phyloP scores from a whole-genome alignment of 2,329 filamentous ascomycete species.

The Zasmidium angulare region DNA sequence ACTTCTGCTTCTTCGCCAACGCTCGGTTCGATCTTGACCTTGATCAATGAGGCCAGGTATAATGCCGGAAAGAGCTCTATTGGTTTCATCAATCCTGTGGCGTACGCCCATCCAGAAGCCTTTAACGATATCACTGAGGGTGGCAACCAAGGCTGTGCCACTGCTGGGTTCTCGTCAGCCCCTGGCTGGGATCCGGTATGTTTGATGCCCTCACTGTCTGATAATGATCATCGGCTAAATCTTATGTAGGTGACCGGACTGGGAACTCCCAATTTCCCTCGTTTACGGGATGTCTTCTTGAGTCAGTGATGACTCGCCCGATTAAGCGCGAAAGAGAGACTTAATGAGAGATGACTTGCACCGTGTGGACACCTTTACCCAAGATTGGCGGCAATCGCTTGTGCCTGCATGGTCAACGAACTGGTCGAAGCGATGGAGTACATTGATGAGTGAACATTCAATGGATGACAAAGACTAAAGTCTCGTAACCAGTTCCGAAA shows the following conservation, averaged over 20 bases:
- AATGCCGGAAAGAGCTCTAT: slow-evolving; percentile 39
- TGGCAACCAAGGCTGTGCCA: slow-evolving; percentile 41
- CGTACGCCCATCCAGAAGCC: slow-evolving; percentile 43
- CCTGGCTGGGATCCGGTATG: slow-evolving; percentile 31
- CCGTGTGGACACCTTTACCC: too few relatives aligned
- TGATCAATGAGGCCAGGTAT: slow-evolving; percentile 45
- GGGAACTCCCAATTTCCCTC: slow-evolving; percentile 6
- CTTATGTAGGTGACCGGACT: background rate
- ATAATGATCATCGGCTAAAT: too few relatives aligned
- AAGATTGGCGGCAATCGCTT: too few relatives aligned
- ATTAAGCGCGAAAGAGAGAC: background rate
- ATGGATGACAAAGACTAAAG: too few relatives aligned
- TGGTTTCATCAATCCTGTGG: slow-evolving; percentile 35
- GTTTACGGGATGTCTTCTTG: background rate
- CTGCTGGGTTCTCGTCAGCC: slow-evolving; percentile 28
- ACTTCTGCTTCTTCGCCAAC: slow-evolving; percentile 54
- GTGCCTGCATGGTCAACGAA: too few relatives aligned
- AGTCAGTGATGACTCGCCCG: background rate
- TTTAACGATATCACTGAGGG: slow-evolving; percentile 44
- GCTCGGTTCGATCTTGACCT: slow-evolving; percentile 49
- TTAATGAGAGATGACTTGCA: background rate
- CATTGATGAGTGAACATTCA: too few relatives aligned
- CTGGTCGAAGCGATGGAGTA: too few relatives aligned
- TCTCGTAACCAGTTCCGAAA: too few relatives aligned
- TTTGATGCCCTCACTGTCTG: background rate